Conservation (phyloP, 2,329 filamentous ascomycete species). For the Colletotrichum sidae region DNA sequence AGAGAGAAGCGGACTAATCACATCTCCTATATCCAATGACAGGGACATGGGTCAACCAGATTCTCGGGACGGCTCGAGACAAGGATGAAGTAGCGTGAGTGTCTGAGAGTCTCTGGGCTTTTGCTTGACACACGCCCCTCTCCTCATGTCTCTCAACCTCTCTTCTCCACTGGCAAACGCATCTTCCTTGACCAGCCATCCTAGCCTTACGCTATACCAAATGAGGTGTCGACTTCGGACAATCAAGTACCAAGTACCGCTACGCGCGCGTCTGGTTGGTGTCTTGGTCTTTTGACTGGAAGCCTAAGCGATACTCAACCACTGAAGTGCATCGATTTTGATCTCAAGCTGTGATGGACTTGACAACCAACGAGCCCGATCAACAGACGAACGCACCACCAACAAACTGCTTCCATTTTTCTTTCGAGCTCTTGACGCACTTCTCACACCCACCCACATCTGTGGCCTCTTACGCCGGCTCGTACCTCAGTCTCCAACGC, state of each 20-base stretch:
- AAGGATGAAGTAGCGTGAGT: slow-evolving; percentile 7
- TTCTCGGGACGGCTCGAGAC: slow-evolving; percentile 13
- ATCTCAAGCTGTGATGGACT: slow-evolving; percentile 3
- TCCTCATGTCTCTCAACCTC: not conserved
- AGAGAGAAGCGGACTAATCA: slow-evolving; percentile 26
- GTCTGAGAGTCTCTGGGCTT: not conserved
- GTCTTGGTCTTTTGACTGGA: slow-evolving; percentile 6
- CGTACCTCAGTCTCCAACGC: slow-evolving; percentile 13
- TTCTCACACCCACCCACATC: slow-evolving; percentile 21
- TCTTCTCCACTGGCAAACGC: not conserved
- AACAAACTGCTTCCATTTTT: slow-evolving; percentile 1
- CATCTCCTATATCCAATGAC: not conserved
- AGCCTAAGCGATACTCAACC: slow-evolving; percentile 28
- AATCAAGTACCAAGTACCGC: slow-evolving; percentile 13
- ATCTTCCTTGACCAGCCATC: not conserved
- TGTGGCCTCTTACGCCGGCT: slow-evolving; percentile 6
- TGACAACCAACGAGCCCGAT: slow-evolving; percentile 22
- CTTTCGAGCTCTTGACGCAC: slow-evolving; percentile 21
- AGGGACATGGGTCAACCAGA: slow-evolving; percentile 23
- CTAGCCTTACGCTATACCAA: slow-evolving; percentile 13
- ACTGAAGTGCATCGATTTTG: slow-evolving; percentile 16
- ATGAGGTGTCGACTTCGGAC: slow-evolving; percentile 12
- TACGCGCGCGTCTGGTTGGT: slow-evolving; percentile 24
- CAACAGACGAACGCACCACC: slow-evolving; percentile 21
- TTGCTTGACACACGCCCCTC: not conserved